Conservation (phyloP, 306 rosid species). For the Benincasa hispida region DNA sequence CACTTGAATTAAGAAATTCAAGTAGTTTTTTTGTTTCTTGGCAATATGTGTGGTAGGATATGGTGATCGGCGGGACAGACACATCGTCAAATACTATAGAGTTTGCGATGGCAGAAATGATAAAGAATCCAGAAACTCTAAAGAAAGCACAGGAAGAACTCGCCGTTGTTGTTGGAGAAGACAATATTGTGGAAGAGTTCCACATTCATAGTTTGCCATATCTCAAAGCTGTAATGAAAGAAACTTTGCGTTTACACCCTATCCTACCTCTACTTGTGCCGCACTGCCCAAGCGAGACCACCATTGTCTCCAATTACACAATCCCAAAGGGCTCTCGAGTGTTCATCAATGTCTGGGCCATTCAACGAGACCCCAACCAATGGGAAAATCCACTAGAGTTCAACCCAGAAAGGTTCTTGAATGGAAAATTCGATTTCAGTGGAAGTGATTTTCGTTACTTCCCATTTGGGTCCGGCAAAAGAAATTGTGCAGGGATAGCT, state of each 20-base stretch:
- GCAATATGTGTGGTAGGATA: too few relatives aligned
- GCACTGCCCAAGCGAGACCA: constrained; percentile 37
- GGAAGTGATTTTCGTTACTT: background rate
- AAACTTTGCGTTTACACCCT: constrained; percentile 53
- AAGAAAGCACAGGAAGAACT: constrained; percentile 40
- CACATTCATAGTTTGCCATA: constrained; percentile 36
- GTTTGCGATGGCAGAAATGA: constrained; percentile 48
- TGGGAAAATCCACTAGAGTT: background rate
- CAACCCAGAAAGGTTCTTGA: background rate
- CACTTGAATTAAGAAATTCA: too few relatives aligned
- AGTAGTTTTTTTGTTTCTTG: too few relatives aligned
- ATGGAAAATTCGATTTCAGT: background rate
- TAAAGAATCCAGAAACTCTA: constrained; percentile 29
- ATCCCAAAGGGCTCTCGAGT: constrained; percentile 49
- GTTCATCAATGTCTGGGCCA: constrained; percentile 64
- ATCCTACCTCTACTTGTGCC: constrained; percentile 39
- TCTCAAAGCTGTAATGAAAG: constrained; percentile 59
- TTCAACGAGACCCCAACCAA: constrained; percentile 32
- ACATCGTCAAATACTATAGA: constrained; percentile 57
- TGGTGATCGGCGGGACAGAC: constrained; percentile 40
- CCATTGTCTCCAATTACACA: constrained; percentile 36
- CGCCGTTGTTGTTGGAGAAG: constrained; percentile 25
- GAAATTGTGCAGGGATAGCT: background rate
- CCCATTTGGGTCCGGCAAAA: background rate
- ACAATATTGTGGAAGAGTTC: constrained; percentile 51